These are phyloP conservation scores for Pelargonium cotyledonis DNA, from an alignment of 441 rosid species.

Conservation along the genomic window DNA sequence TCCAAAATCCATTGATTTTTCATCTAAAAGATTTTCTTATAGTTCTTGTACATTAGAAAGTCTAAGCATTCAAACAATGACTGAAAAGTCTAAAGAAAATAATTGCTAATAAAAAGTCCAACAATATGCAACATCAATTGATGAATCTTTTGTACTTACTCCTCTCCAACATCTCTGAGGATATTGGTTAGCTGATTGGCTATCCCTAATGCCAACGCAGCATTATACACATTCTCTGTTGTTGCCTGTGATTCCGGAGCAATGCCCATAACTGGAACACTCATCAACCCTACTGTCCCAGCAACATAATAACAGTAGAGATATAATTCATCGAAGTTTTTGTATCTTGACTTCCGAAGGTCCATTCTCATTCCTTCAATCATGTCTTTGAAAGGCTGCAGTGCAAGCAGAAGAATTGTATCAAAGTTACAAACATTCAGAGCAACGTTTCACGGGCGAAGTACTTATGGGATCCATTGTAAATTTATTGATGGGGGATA, in stretches of 20 bases:
- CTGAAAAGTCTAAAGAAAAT: no score
- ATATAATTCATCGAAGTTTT: conserved; percentile 44
- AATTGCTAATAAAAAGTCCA: no score
- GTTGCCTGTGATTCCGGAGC: conserved; percentile 38
- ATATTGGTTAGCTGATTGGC: conserved; percentile 56
- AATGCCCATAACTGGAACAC: conserved; percentile 52
- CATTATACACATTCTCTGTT: conserved; percentile 39
- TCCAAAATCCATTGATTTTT: no score
- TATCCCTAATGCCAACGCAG: conserved; percentile 45
- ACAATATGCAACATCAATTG: neutral
- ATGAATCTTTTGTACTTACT: conserved; percentile 27
- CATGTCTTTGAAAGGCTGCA: conserved; percentile 49
- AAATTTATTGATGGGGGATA: no score
- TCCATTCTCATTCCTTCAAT: conserved; percentile 51
- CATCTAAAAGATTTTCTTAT: no score
- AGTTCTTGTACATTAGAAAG: no score
- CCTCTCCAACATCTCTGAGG: conserved; percentile 52
- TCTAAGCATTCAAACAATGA: no score
- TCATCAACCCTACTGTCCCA: conserved; percentile 51
- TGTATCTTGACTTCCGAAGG: conserved; percentile 36
- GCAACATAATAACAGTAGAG: conserved; percentile 55
- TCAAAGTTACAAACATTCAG: neutral
- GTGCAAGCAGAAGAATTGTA: neutral
- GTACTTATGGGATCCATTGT: neutral
- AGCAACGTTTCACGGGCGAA: neutral